Evolutionary conservation across 176 grass and related monocot species (phyloP), one percentile per base, ranked within the genome.

Genomic region (Oryza meridionalis): DNA sequence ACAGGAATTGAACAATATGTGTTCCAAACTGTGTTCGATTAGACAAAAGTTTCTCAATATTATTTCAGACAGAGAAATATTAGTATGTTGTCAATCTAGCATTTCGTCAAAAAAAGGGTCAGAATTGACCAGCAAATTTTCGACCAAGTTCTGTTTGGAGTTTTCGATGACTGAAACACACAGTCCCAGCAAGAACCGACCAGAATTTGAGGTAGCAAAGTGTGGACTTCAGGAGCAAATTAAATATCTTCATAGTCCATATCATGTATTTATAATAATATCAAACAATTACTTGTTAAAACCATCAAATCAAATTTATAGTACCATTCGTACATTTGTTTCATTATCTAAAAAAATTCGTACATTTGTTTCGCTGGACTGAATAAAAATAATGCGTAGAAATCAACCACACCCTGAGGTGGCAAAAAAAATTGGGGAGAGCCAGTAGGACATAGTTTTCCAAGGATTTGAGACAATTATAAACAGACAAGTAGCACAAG

Each of bases 381-480:
- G 43, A 74, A 64, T 35, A 64, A 31, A 31, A 31, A 58, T n/a
- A 65, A 74, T 50, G 26, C 59, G 75, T 16, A 43, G 81, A 16
- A 21, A 65, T 65, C 58, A 62, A 65, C 17, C 42, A 75, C 33
- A 74, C 11, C 42, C 81, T 67, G 29, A 11, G n/a, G 13, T 4
- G 2, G 22, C 15, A 43, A 76, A 67, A 75, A 75, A 75, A n/a
- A 21, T 7, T 67, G 1, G 1, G 67, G 21, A 3, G 21, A 68
- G 29, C 40, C 67, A 51, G 63, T 38, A 68, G 16, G 19, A 40
- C 63, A 76, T 53, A 76, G 21, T 25, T 84, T 53, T 49, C 21
- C 61, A 11, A 76, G 61, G 43, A 75, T 67, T 27, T 67, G 62
- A 67, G 62, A 50, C 61, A 76, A 46, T 65, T 47, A 64, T 45